Evolutionary conservation across 805 yeast species (phyloP), one percentile per base, ranked within the genome.

Genomic region (Helenozyma rhizophorensis): DNA sequence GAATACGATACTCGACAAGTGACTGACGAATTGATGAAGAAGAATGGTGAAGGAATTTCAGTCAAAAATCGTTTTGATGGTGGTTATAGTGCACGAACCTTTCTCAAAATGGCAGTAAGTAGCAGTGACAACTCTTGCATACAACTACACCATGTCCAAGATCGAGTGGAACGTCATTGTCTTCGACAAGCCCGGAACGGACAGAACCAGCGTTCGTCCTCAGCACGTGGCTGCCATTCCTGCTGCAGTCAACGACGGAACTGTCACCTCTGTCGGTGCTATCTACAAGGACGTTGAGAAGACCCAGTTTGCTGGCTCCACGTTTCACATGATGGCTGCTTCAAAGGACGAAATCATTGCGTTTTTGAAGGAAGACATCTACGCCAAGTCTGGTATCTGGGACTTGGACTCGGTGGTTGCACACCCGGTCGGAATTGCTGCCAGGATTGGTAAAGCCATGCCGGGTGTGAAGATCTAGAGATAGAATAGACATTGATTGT

Each of bases 301-400:
- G 56, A 69, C 67, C 23, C 45, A 73, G 38, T 78, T 82, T 54
- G 83, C 80, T 5, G 95, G 94, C 5, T 78, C 87, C 25, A 65
- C 77, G 15, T 67, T 76, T 49, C 82, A 77, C 39, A 45, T 83
- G 30, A 62, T 67, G 38, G 90, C 90, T 22, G 78, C 77, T 32
- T 63, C 78, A 30, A 76, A 68, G 48, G 81, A 81, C 41, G 82
- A 82, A 42, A 78, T 81, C 9, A 41, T 80, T 27, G 83, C 78
- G 25, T 61, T 81, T 35, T 68, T 85, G 54, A 73, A 78, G 49
- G 48, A 62, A 30, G 95, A 85, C 52, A 54, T 77, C 22, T 85
- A 78, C 55, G 72, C 73, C 45, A 68, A 65, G 45, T 65, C 68
- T 22, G 89, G 87, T 2, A 71, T 85, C 39, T 85, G 94, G 95